Evolutionary conservation across 768 basidiomycete genomes (phyloP), one percentile per base, ranked within the genome.

Genomic region (Mycena pura): DNA sequence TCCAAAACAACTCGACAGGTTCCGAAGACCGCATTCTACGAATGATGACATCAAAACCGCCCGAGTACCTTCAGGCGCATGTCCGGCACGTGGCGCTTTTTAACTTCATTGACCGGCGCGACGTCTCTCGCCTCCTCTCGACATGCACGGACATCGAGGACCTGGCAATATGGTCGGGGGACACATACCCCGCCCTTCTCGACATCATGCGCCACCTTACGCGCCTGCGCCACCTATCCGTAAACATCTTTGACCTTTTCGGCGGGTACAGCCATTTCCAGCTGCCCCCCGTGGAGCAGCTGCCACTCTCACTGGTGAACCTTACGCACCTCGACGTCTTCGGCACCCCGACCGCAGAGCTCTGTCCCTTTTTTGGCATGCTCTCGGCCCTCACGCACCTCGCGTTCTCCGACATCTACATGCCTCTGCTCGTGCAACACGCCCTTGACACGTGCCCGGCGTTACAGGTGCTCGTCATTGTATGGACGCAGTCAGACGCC

Each of bases 251-350:
- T 36, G 41, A 32, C 2, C 56, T 63, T 13, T 63, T 57, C 29
- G 49, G 49, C 7, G 55, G 49, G 8, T 28, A 25, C 25, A 14
- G 3, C 11, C 5, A 25, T 15, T 41, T 41, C 43, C 13, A 34
- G 5, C 14, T 55, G 32, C 55, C 36, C n/a, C 28, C n/a, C 5
- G 3, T 22, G 2, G 56, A 6, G 3, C 40, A 34, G 11, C 38
- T 52, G 7, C 45, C 55, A 13, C 51, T 52, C 32, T 7, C 28
- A n/a, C n/a, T n/a, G n/a, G n/a, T n/a, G 13, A 28, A 63, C 28
- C 53, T 63, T 24, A 63, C 62, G n/a, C 62, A 63, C 15, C 55
- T 63, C 34, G 62, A 63, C 29, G 38, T 63, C 28, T 63, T 63
- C 49, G 48, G 62, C 25, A 0, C 13, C 5, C 17, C 52, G 17